phyloP scores from a whole-genome alignment of 768 basidiomycete species.

The Rhodotorula babjevae region DNA sequence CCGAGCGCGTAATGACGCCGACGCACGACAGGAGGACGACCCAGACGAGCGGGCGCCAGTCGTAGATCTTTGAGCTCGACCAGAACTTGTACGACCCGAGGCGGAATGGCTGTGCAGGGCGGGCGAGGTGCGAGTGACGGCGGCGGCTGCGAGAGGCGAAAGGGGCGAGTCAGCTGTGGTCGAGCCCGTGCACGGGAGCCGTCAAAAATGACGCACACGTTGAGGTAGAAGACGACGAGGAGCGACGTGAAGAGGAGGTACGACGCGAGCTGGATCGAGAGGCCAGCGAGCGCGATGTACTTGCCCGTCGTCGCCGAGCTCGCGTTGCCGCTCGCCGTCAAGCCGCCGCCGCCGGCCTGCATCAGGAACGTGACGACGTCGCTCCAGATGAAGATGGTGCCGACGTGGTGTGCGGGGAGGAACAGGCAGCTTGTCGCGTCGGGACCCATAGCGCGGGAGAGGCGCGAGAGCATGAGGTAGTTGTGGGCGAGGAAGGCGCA shows the following conservation, averaged over 20 bases:
- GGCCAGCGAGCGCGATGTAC: slow-evolving; percentile 32
- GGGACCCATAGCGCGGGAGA: slow-evolving; percentile 16
- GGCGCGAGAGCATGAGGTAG: slow-evolving; percentile 32
- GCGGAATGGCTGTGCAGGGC: not conserved
- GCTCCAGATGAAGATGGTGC: slow-evolving; percentile 12
- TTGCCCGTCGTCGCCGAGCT: not conserved
- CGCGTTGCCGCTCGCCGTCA: not conserved
- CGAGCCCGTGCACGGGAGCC: too few species aligned
- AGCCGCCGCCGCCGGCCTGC: slow-evolving; percentile 22
- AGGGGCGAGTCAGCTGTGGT: too few species aligned
- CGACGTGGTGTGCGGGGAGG: slow-evolving; percentile 1
- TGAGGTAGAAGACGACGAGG: slow-evolving; percentile 23
- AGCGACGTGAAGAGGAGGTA: slow-evolving; percentile 30
- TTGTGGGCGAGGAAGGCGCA: slow-evolving; percentile 37
- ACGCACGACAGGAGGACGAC: slow-evolving; percentile 12
- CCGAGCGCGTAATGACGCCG: slow-evolving; percentile 4
- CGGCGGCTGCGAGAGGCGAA: too few species aligned
- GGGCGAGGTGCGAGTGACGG: not conserved
- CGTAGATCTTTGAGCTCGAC: not conserved
- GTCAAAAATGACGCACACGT: slow-evolving; percentile 32
- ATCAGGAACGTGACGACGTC: slow-evolving; percentile 36
- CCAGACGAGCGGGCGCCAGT: slow-evolving; percentile 25
- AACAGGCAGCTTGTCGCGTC: slow-evolving; percentile 25
- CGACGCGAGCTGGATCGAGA: slow-evolving; percentile 32
- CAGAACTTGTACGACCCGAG: not conserved